Evolutionary conservation across 2,329 filamentous ascomycete species (phyloP).

Genomic region (Trichoderma guizhouense): DNA sequence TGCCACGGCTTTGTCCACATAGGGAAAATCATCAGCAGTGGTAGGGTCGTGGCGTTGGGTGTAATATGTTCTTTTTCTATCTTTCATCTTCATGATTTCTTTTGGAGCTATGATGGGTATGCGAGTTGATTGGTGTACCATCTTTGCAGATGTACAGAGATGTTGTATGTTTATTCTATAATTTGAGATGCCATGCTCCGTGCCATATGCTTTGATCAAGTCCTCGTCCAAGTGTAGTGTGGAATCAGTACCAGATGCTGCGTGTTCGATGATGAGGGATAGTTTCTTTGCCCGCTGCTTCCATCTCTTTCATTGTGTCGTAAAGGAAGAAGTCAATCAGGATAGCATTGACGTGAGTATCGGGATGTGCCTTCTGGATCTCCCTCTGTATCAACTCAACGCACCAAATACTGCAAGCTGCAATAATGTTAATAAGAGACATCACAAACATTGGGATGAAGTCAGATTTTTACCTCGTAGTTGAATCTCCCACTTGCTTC

Average conservation of each 20-base stretch:
- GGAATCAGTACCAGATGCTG: constrained; percentile 82
- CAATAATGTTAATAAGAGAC: background rate
- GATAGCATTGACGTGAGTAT: constrained; percentile 75
- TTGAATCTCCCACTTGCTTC: constrained; percentile 79
- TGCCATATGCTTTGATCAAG: background rate
- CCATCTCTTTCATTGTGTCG: constrained; percentile 85
- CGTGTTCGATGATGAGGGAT: constrained; percentile 81
- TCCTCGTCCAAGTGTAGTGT: too few species aligned
- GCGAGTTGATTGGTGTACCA: background rate
- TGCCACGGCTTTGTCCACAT: constrained; percentile 42
- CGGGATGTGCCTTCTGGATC: constrained; percentile 70
- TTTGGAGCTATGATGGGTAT: constrained; percentile 1
- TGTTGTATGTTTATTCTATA: background rate
- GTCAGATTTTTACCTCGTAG: constrained; percentile 59
- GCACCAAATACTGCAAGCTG: constrained; percentile 91
- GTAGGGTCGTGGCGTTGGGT: constrained; percentile 19
- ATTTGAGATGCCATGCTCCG: background rate
- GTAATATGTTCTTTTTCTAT: background rate
- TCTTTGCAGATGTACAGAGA: constrained; percentile 3
- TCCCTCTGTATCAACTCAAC: constrained; percentile 84
- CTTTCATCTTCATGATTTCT: background rate
- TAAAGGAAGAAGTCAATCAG: constrained; percentile 97
- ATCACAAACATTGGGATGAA: background rate
- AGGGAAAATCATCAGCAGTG: constrained; percentile 8
- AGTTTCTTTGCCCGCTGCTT: constrained; percentile 56